Evolutionary conservation across 2,329 filamentous ascomycete species (phyloP), one percentile per base, ranked within the genome.

Genomic region (Aspergillus amoenus): DNA sequence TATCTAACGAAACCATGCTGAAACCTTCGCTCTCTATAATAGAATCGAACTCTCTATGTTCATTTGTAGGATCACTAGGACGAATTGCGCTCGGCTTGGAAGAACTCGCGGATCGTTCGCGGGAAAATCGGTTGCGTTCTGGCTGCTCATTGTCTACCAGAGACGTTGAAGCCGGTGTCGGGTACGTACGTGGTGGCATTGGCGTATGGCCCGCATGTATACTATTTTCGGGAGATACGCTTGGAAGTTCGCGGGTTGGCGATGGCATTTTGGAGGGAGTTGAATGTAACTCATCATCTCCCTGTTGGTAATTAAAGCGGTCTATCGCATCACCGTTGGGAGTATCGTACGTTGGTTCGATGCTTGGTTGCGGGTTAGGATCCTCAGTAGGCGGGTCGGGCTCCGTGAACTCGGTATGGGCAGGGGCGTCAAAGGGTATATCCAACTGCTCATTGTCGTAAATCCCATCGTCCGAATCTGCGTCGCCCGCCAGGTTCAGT

Each of bases 1-100:
- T 81, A 56, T 82, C 78, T 44, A 83, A 69, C 12, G 82, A 83
- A 46, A 84, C 81, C 80, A 84, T 82, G 56, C 80, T 84, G 59
- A 84, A 84, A 3, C 79, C 81, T 71, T 84, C 81, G 61, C 81
- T 83, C 67, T 84, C 81, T 61, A 84, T 74, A 18, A 84, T 81
- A 1, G 81, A 81, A 65, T 84, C 81, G 58, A 80, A 81, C 44
- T 81, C 80, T 40, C 70, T 68, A 52, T 78, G 72, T 17, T 77
- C 75, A 27, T 77, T 70, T 4, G 71, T 77, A 27, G 75, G 73
- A 52, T 78, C 72, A 22, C 56, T 58, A 17, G 56, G 52, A 55
- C 55, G 54, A 42, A 27, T 13, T 44, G 39, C 51, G 39, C 49
- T 55, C 30, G 40, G 40, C 17, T 51, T 48, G 22, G 52, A 48